phyloP scores from a whole-genome alignment of 371 early-diverging fungal genomes.

The Zychaea mexicana region DNA sequence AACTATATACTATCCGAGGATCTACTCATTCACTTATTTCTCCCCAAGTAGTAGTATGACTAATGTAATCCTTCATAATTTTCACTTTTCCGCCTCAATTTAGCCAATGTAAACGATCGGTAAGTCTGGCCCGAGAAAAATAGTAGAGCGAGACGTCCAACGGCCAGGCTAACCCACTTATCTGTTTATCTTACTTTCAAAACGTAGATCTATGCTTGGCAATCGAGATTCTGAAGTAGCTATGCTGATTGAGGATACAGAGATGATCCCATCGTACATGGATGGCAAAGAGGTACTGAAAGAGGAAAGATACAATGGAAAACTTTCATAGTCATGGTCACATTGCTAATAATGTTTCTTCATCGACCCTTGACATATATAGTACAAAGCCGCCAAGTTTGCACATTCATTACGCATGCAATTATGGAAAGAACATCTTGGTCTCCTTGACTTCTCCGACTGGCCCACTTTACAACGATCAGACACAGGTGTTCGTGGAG shows the following conservation, averaged over 20 bases:
- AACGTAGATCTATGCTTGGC: constrained; percentile 81
- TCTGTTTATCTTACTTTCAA: not conserved
- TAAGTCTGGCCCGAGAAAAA: too few relatives aligned
- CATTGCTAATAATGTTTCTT: not conserved
- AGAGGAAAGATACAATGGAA: too few relatives aligned
- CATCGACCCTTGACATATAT: too few relatives aligned
- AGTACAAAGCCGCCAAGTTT: constrained; percentile 74
- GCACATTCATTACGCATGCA: constrained; percentile 75
- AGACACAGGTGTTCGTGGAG: not conserved
- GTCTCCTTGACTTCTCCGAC: constrained; percentile 53
- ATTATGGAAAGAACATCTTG: constrained; percentile 87
- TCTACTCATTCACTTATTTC: too few relatives aligned
- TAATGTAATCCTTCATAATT: not conserved
- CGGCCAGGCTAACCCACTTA: too few relatives aligned
- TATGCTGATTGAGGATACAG: constrained; percentile 81
- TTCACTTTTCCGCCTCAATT: not conserved
- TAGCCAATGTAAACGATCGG: constrained; percentile 49
- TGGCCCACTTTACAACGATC: constrained; percentile 26
- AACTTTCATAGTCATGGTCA: too few relatives aligned
- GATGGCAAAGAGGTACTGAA: constrained; percentile 69
- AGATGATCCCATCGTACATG: constrained; percentile 70
- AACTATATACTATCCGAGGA: too few relatives aligned
- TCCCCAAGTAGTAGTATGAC: too few relatives aligned
- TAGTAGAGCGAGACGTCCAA: too few relatives aligned
- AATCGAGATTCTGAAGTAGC: constrained; percentile 93